These are phyloP conservation scores for Yamadazyma akitaensis DNA, from an alignment of 805 yeast species.

Conservation along the genomic window DNA sequence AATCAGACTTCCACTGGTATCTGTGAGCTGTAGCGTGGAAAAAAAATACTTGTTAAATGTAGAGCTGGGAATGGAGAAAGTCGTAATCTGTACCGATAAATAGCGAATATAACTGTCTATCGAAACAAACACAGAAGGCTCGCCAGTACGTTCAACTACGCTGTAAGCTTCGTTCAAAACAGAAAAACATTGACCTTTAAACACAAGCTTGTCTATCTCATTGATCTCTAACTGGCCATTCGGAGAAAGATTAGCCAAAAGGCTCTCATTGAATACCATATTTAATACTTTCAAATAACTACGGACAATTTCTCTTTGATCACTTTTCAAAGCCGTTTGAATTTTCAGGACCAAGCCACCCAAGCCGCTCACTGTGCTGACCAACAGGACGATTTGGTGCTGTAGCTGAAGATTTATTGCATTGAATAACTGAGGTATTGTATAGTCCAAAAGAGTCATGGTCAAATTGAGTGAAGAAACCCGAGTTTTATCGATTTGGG, in stretches of 20 bases:
- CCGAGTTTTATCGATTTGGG: not conserved
- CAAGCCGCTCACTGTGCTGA: slow-evolving; percentile 28
- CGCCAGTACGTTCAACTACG: not conserved
- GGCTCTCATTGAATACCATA: slow-evolving; percentile 6
- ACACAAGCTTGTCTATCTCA: slow-evolving; percentile 38
- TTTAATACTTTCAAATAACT: slow-evolving; percentile 4
- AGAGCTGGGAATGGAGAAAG: not conserved
- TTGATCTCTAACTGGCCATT: slow-evolving; percentile 14
- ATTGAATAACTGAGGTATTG: slow-evolving; percentile 30
- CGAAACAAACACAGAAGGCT: not conserved
- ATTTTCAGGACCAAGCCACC: slow-evolving; percentile 28
- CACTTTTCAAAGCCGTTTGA: not conserved
- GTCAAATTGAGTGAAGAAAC: slow-evolving; percentile 4
- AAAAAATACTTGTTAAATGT: slow-evolving; percentile 14
- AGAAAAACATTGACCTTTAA: slow-evolving; percentile 29
- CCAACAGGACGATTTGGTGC: slow-evolving; percentile 6
- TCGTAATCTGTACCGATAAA: slow-evolving; percentile 6
- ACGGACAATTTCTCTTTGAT: not conserved
- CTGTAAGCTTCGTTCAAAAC: slow-evolving; percentile 20
- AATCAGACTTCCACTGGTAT: slow-evolving; percentile 12
- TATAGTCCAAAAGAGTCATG: slow-evolving; percentile 25
- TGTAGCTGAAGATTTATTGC: slow-evolving; percentile 13
- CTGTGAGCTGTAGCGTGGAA: slow-evolving; percentile 23
- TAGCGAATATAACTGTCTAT: slow-evolving; percentile 6
- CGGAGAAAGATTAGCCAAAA: slow-evolving; percentile 1